Evolutionary conservation across 768 basidiomycete genomes (phyloP).

Genomic region (Trametes maxima): DNA sequence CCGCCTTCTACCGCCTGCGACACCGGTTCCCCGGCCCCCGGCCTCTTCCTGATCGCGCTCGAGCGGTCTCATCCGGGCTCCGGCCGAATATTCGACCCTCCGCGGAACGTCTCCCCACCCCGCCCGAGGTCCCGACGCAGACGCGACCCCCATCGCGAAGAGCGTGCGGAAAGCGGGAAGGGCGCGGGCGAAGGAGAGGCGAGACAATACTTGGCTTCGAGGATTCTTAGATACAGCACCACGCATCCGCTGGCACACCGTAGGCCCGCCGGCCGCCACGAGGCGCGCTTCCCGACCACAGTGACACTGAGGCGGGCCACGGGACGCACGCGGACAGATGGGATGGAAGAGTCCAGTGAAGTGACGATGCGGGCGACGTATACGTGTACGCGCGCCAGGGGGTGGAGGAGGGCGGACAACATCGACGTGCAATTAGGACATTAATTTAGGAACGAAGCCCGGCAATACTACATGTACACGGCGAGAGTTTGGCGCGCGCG

Average conservation of each 20-base stretch:
- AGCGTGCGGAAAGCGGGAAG: not conserved
- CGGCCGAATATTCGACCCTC: not conserved
- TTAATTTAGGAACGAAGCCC: conserved; percentile 24
- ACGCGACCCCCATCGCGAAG: not conserved
- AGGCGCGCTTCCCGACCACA: not conserved
- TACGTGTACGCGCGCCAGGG: not conserved
- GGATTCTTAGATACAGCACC: no score
- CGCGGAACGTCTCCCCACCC: not conserved
- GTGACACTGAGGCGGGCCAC: not conserved
- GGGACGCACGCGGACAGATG: not conserved
- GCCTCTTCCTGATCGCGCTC: not conserved
- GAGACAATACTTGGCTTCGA: no score
- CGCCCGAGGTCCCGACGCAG: not conserved
- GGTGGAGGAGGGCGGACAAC: not conserved
- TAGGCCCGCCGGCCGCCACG: not conserved
- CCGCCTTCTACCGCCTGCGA: not conserved
- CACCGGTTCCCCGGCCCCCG: not conserved
- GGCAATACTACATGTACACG: conserved; percentile 25
- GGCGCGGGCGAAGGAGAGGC: no score
- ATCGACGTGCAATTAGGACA: conserved; percentile 18
- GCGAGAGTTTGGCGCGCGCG: not conserved
- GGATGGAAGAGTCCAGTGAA: no score
- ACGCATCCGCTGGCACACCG: conserved; percentile 7
- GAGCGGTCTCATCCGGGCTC: not conserved
- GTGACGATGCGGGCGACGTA: not conserved